Percentiles rank a stretch among this genome's conserved stretches.
Conservation (phyloP, 768 basidiomycete species). For the Termitomyces sp. region DNA sequence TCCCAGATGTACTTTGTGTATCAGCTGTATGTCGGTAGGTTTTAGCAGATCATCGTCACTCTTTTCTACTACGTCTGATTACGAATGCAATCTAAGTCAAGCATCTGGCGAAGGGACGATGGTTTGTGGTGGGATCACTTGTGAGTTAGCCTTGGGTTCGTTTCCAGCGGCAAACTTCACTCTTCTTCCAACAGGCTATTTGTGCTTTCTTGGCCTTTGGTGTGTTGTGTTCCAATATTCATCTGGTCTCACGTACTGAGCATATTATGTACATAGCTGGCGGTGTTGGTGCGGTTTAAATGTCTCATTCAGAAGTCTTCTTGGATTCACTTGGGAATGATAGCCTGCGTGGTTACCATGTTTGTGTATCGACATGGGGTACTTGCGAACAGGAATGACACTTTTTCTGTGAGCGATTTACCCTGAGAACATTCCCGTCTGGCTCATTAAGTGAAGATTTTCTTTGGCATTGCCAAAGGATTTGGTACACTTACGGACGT, state of each 20-base stretch:
- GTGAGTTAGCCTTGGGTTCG: neutral
- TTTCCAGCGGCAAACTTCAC: neutral
- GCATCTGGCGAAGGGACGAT: neutral
- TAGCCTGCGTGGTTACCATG: neutral
- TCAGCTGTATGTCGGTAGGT: slow-evolving; percentile 31
- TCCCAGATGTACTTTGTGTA: slow-evolving; percentile 41
- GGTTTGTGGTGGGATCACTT: neutral
- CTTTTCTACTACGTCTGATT: neutral
- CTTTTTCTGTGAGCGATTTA: slow-evolving; percentile 24
- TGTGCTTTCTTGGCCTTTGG: neutral
- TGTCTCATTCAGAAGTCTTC: neutral
- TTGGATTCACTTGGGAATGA: neutral
- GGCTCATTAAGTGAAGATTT: slow-evolving; percentile 23
- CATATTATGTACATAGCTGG: neutral
- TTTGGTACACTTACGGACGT: slow-evolving; percentile 39
- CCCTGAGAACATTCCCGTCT: neutral
- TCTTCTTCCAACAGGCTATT: neutral
- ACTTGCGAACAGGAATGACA: neutral
- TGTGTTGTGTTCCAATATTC: neutral
- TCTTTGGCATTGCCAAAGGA: slow-evolving; percentile 40
- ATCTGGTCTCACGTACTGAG: neutral
- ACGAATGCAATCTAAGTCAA: neutral
- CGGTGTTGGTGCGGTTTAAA: neutral
- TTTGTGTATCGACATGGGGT: neutral
- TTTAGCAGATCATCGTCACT: neutral